Conservation (phyloP, 345 rosid genomes). For the Noccaea caerulescens region DNA sequence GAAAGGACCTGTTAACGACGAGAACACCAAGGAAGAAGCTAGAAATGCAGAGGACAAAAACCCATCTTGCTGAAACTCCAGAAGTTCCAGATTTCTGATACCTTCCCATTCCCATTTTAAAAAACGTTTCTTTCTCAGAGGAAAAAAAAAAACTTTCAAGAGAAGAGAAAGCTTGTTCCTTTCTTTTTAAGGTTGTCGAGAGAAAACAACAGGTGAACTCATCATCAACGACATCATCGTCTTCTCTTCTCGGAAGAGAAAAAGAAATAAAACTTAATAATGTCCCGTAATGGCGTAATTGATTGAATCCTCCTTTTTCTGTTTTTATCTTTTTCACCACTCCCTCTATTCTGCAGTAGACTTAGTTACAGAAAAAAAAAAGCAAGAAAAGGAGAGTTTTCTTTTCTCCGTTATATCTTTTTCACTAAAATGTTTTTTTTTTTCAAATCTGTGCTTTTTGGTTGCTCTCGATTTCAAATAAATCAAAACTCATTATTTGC, state of each 20-base stretch:
- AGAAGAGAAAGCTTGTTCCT: constrained; percentile 31
- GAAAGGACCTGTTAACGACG: constrained; percentile 40
- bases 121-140: constrained; percentile 5
- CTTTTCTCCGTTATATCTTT: not conserved
- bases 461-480: not conserved
- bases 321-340: constrained; percentile 19
- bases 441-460: constrained; percentile 23
- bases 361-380: not conserved
- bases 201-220: constrained; percentile 40
- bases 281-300: constrained; percentile 11
- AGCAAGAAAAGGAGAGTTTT: constrained; percentile 27
- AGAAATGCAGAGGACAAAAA: constrained; percentile 59
- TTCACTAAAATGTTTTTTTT: not conserved
- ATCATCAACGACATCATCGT: constrained; percentile 38
- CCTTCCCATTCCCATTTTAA: constrained; percentile 43
- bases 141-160: not conserved
- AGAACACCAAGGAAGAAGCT: constrained; percentile 73
- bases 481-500: constrained; percentile 23
- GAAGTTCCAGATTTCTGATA: constrained; percentile 52
- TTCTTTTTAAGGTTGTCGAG: constrained; percentile 43
- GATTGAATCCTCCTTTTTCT: constrained; percentile 33
- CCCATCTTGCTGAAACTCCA: constrained; percentile 60
- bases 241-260: constrained; percentile 19
- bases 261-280: constrained; percentile 26
- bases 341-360: constrained; percentile 17